phyloP scores from a whole-genome alignment of 2,329 filamentous ascomycete genomes.

The Trichothecium sympodiale region DNA sequence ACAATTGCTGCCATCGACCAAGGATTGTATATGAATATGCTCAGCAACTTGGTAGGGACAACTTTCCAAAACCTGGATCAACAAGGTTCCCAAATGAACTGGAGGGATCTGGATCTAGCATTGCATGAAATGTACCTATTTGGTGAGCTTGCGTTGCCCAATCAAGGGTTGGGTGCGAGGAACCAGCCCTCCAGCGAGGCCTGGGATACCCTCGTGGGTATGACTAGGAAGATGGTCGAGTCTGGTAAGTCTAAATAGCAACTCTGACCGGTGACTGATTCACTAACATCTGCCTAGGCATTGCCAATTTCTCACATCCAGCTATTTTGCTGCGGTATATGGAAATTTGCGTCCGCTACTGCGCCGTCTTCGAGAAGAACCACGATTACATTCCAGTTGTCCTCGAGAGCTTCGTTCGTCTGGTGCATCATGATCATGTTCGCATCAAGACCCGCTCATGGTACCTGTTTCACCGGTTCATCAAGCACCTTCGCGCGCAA shows the following conservation, averaged over 20 bases:
- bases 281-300: constrained; percentile 38
- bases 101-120: constrained; percentile 89
- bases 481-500: constrained; percentile 74
- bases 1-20: constrained; percentile 86
- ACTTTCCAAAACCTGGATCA: constrained; percentile 76
- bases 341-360: constrained; percentile 95
- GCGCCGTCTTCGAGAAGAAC: constrained; percentile 82
- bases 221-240: constrained; percentile 95
- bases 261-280: constrained; percentile 9
- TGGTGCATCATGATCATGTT: constrained; percentile 79
- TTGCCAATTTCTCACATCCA: constrained; percentile 78
- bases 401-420: constrained; percentile 79
- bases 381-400: constrained; percentile 72
- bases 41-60: constrained; percentile 78
- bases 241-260: constrained; percentile 49
- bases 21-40: constrained; percentile 72
- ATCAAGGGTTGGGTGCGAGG: constrained; percentile 78
- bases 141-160: constrained; percentile 84
- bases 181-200: constrained; percentile 69
- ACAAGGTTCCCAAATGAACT: constrained; percentile 67
- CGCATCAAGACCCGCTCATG: constrained; percentile 85
- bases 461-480: constrained; percentile 91
- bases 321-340: constrained; percentile 93
- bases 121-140: constrained; percentile 93
- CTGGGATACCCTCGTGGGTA: constrained; percentile 70